Base-by-base conservation (phyloP, 768 basidiomycete species). In the Tylopilus cervinicoccineus region DNA sequence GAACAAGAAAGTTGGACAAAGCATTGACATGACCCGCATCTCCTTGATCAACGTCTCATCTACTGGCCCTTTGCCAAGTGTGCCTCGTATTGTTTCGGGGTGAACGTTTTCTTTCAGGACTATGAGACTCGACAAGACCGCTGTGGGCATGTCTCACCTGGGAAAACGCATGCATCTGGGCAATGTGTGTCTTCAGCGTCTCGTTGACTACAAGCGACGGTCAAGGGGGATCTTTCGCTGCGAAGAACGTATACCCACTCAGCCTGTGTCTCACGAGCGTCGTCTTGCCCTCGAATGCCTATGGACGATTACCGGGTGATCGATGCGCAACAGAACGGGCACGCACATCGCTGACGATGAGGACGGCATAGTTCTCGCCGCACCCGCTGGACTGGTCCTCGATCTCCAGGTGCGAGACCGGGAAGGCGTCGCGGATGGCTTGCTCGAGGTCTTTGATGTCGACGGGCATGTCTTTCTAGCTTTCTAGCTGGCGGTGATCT, bases 131-230 rank as follows among this genome's bases (percentile, higher is more conserved):
- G 38, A 20, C 28, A 13, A 3, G 24, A 47, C 24, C 42, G 11
- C 10, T 22, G 16, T 16, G 29, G 6, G 22, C 4, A 12, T 38
- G 20, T 41, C 69, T 44, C 55, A 89, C 90, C 81, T 93, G 89
- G 13, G 89, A 89, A 67, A 93, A 93, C 5, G 90, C 89, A 57
- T 93, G 89, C 77, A 93, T 83, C 48, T 84, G 79, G 0, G 84
- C 72, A 48, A 93, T 90, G 57, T 90, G 74, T 2, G 69, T 70
- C 69, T 87, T 91, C 59, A 93, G 63, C 9, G 83, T 60, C 20
- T 88, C 83, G 58, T 92, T 91, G 49, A 93, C 89, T 92, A 51
- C 16, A 23, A 40, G 8, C 37, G 33, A 45, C 17, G 38, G 48
- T 54, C 55, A 54, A 38, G 1, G n/a, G n/a, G 8, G 28, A 23